These are phyloP conservation scores for Zygotorulaspora mrakii DNA, from an alignment of 1,139 yeast genomes.

Conservation along the genomic window DNA sequence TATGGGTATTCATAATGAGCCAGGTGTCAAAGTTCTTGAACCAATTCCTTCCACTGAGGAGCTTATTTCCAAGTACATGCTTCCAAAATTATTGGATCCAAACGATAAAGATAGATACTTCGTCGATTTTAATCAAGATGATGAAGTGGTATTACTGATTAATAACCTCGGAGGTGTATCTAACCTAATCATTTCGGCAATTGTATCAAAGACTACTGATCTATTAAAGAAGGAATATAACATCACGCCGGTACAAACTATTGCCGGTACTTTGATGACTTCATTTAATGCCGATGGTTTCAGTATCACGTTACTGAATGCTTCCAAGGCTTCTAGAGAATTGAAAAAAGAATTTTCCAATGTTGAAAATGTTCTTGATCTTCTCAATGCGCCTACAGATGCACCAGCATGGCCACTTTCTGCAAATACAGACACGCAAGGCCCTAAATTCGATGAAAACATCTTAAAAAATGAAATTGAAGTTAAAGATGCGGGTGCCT, in stretches of 20 bases:
- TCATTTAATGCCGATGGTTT: constrained; percentile 91
- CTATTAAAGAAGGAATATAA: constrained; percentile 46
- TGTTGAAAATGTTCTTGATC: constrained; percentile 44
- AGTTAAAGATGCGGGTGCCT: constrained; percentile 41
- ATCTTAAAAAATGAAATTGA: constrained; percentile 38
- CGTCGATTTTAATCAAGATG: constrained; percentile 56
- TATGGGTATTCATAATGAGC: constrained; percentile 94
- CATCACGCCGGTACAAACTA: constrained; percentile 61
- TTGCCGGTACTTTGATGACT: constrained; percentile 74
- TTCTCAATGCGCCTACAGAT: constrained; percentile 65
- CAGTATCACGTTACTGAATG: constrained; percentile 71
- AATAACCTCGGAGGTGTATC: constrained; percentile 89
- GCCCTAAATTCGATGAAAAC: constrained; percentile 39
- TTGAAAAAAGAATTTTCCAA: constrained; percentile 37
- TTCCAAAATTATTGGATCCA: constrained; percentile 52
- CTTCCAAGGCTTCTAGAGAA: constrained; percentile 45
- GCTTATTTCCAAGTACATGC: constrained; percentile 47
- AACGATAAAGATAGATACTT: constrained; percentile 67
- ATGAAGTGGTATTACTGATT: constrained; percentile 64
- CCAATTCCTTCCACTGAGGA: constrained; percentile 69
- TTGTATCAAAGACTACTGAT: constrained; percentile 49
- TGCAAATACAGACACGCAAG: constrained; percentile 22
- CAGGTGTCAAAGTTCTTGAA: constrained; percentile 67
- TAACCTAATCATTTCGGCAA: constrained; percentile 65
- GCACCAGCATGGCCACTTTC: constrained; percentile 76